Conservation (phyloP, 2,329 filamentous ascomycete species). For the Zymoseptoria ardabiliae region DNA sequence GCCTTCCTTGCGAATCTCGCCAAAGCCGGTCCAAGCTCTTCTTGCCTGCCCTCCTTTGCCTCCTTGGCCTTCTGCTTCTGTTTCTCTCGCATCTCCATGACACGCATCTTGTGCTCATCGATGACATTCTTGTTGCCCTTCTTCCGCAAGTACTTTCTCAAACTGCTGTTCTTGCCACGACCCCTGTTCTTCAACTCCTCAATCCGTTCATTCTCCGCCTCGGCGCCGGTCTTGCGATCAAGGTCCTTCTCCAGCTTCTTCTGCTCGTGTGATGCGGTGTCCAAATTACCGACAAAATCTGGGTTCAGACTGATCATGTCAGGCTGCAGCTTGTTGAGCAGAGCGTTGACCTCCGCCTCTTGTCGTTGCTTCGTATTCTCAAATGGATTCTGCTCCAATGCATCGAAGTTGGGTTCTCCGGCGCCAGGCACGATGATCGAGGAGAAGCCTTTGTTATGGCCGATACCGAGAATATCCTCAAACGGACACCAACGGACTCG, state of each 20-base stretch:
- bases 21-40: conserved; percentile 76
- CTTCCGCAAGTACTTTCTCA: conserved; percentile 85
- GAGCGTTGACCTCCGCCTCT: conserved; percentile 78
- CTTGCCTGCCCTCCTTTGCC: conserved; percentile 59
- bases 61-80: conserved; percentile 62
- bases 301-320: conserved; percentile 97
- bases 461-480: conserved; percentile 83
- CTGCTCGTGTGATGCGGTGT: conserved; percentile 72
- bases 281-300: conserved; percentile 81
- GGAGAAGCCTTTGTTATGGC: conserved; percentile 79
- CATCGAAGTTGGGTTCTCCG: conserved; percentile 95
- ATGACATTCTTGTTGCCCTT: conserved; percentile 89
- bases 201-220: conserved; percentile 47
- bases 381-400: conserved; percentile 88
- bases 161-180: conserved; percentile 78
- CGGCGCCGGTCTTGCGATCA: conserved; percentile 52
- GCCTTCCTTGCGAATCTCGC: conserved; percentile 73
- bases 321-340: conserved; percentile 90
- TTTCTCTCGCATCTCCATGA: conserved; percentile 70
- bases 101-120: conserved; percentile 84
- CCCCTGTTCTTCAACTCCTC: conserved; percentile 65
- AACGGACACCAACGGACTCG: conserved; percentile 87
- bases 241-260: conserved; percentile 70
- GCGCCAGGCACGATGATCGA: conserved; percentile 86
- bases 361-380: conserved; percentile 88